Evolutionary conservation across 202 grass and related monocot species (phyloP).

Genomic region (Schoenoplectus tabernaemontani): DNA sequence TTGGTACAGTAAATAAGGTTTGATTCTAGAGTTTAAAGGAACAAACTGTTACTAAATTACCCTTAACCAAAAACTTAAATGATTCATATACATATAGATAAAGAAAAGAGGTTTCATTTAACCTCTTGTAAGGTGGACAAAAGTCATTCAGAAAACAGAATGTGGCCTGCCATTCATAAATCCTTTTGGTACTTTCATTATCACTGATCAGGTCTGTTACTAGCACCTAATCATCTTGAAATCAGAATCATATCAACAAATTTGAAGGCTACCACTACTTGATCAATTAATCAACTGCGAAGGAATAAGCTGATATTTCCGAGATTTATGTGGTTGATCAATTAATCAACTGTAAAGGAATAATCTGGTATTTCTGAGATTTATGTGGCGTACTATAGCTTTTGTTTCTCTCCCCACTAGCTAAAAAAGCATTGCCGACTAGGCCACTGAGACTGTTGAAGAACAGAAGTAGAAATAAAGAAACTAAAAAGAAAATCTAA

Average conservation of each 20-base stretch:
- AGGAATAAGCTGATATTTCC: too few species aligned
- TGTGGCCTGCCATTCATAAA: neutral
- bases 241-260: neutral
- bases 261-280: neutral
- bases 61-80: neutral
- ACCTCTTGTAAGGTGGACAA: neutral
- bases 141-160: neutral
- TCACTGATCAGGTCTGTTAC: neutral
- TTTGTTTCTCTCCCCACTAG: neutral
- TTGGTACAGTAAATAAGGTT: neutral
- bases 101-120: neutral
- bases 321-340: too few species aligned
- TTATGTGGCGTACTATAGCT: neutral
- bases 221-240: neutral
- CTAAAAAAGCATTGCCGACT: neutral
- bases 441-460: too few species aligned
- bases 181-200: neutral
- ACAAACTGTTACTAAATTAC: neutral
- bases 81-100: neutral
- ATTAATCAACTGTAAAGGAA: neutral
- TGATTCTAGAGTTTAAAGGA: neutral
- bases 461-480: neutral
- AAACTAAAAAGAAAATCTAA: slow-evolving; percentile 2
- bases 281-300: too few species aligned
- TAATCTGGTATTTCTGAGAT: neutral